phyloP scores from a whole-genome alignment of 371 early-diverging fungal genomes.

The Basidiobolus meristosporus region DNA sequence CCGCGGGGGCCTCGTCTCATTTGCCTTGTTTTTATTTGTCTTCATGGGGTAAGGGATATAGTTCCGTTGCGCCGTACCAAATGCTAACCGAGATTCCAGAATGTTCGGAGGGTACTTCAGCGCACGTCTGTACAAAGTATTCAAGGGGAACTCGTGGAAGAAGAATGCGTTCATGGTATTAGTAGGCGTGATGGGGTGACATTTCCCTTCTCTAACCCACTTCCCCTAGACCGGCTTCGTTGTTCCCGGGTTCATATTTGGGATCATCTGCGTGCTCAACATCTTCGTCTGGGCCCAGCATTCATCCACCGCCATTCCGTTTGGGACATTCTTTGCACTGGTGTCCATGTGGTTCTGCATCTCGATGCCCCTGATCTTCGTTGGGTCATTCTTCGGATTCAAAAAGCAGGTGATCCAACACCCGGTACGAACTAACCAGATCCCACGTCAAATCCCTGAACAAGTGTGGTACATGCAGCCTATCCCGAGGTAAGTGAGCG shows the following conservation, averaged over 20 bases:
- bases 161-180: conserved; percentile 37
- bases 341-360: conserved; percentile 54
- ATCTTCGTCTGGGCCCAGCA: conserved; percentile 49
- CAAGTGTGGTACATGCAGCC: conserved; percentile 49
- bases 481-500: conserved; percentile 12
- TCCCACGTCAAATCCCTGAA: conserved; percentile 80
- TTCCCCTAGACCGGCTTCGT: conserved; percentile 16
- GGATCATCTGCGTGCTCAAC: conserved; percentile 34
- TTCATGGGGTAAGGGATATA: conserved; percentile 34
- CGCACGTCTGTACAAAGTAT: conserved; percentile 54
- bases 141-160: conserved; percentile 52
- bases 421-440: conserved; percentile 81
- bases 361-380: conserved; percentile 42
- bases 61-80: not conserved
- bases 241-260: conserved; percentile 21
- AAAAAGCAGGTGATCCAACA: conserved; percentile 38
- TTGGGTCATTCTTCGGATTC: conserved; percentile 65
- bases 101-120: conserved; percentile 52
- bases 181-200: conserved; percentile 1
- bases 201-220: not conserved
- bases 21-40: conserved; percentile 46
- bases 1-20: conserved; percentile 48
- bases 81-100: conserved; percentile 5
- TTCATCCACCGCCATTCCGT: conserved; percentile 65
- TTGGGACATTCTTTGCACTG: conserved; percentile 59